Evolutionary conservation across 768 basidiomycete genomes (phyloP).

Genomic region (Kwoniella sp.): DNA sequence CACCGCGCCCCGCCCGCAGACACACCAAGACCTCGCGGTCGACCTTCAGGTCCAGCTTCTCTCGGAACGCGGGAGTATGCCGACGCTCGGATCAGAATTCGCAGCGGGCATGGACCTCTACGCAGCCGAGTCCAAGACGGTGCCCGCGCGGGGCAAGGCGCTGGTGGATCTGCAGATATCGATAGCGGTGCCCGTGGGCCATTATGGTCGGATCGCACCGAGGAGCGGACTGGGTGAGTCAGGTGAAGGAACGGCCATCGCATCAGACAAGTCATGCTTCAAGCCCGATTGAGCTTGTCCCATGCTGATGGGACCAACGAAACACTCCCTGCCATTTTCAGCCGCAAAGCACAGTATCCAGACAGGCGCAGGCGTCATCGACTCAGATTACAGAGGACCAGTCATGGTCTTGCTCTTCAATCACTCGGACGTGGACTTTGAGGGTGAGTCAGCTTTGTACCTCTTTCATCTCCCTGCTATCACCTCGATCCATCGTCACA

Average conservation of each 20-base stretch:
- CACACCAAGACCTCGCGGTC: conserved; percentile 27
- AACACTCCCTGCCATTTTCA: conserved; percentile 54
- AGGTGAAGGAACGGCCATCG: neutral
- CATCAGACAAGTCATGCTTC: neutral
- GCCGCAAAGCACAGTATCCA: conserved; percentile 97
- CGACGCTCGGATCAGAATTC: conserved; percentile 79
- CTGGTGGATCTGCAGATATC: conserved; percentile 88
- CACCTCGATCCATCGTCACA: too few species aligned
- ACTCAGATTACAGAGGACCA: conserved; percentile 92
- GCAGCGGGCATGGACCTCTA: conserved; percentile 95
- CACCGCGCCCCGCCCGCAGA: too few species aligned
- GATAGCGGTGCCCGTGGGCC: conserved; percentile 86
- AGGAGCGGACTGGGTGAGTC: conserved; percentile 87
- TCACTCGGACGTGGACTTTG: conserved; percentile 81
- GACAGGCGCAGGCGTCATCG: conserved; percentile 94
- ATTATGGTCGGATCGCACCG: conserved; percentile 94
- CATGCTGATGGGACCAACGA: neutral
- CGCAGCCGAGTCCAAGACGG: conserved; percentile 78
- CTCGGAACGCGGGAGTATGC: conserved; percentile 78
- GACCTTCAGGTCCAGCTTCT: conserved; percentile 75
- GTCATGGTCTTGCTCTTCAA: conserved; percentile 93
- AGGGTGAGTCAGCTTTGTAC: conserved; percentile 61
- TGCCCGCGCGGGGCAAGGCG: conserved; percentile 89
- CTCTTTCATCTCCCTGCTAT: neutral
- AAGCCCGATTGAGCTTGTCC: neutral